Base-by-base conservation (phyloP, 495 filamentous ascomycete genomes). In the Zalerion maritima region DNA sequence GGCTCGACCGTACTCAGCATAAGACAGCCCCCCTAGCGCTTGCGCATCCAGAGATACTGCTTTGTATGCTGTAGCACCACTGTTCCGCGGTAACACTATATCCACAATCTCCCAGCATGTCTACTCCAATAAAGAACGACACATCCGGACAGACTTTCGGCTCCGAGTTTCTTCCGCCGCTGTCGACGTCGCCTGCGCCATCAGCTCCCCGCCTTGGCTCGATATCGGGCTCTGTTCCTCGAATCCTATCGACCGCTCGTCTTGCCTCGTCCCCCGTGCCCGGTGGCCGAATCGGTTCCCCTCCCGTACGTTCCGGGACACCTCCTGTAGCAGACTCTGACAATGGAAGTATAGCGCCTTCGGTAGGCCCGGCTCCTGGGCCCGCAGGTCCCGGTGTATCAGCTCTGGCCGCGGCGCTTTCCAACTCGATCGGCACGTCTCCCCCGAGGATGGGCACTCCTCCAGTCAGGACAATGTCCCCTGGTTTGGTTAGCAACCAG, bases 381-480 rank as follows among this genome's bases (percentile, higher is more conserved):
- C 41, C 45, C 11, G 69, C 61, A 0, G 79, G 78, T 3, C 78
- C 78, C 2, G 79, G 80, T 2, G 62, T 79, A 14, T 84, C 79
- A 17, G 79, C 79, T 41, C 71, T 86, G 32, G 75, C 80, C 14
- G 76, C 76, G 13, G 78, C 78, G 16, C 57, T 86, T 35, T 78
- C 76, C 33, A 66, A 73, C 29, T 72, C 68, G 2, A 46, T 74
- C 15, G 70, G 70, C 20, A 67, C 64, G 10, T 66, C 65, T n/a
- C 71, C 71, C 3, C 66, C 69, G 7, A 57, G 62, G 14, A 67
- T 69, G 31, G 71, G 69, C 29, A 73, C 67, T n/a, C 70, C 70
- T 24, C 64, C 70, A 26, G 41, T 66, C 38, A 59, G 67, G 28
- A 60, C 69, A 16, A 54, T 60, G 19, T 75, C 78, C 21, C 73